These are phyloP conservation scores for Sclerotinia trifoliorum DNA, from an alignment of 2,329 filamentous ascomycete genomes.

Conservation along the genomic window DNA sequence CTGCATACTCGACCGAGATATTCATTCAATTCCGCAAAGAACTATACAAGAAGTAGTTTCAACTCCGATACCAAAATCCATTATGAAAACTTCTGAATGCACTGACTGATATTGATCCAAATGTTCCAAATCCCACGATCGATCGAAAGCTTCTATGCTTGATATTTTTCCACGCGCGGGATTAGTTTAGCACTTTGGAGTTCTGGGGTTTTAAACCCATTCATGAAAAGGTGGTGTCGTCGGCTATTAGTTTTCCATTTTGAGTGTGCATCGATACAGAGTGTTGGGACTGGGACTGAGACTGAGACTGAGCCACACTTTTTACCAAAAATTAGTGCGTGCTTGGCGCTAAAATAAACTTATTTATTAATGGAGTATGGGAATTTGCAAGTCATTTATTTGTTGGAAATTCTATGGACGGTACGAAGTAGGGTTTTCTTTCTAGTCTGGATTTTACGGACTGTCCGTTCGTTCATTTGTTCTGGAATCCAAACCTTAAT, in stretches of 20 bases:
- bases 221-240: not conserved
- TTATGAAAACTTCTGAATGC: not conserved
- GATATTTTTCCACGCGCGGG: not conserved
- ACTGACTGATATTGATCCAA: not conserved
- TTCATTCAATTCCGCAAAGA: no score
- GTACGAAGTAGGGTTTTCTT: no score
- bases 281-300: no score
- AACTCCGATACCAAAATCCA: not conserved
- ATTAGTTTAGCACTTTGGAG: not conserved
- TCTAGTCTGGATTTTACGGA: not conserved
- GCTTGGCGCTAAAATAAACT: not conserved
- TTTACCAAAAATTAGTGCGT: not conserved
- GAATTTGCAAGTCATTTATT: no score
- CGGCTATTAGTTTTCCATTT: slow-evolving; percentile 10
- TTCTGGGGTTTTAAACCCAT: no score
- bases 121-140: not conserved
- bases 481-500: not conserved
- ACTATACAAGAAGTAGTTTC: not conserved
- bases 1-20: no score
- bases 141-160: not conserved
- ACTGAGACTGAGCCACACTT: slow-evolving; percentile 4
- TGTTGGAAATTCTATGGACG: not conserved
- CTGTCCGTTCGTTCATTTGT: slow-evolving; percentile 6
- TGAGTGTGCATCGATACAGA: not conserved
- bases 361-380: not conserved